Evolutionary conservation across 208 protist species (phyloP).

Genomic region (Sergeia podlipaevii): DNA sequence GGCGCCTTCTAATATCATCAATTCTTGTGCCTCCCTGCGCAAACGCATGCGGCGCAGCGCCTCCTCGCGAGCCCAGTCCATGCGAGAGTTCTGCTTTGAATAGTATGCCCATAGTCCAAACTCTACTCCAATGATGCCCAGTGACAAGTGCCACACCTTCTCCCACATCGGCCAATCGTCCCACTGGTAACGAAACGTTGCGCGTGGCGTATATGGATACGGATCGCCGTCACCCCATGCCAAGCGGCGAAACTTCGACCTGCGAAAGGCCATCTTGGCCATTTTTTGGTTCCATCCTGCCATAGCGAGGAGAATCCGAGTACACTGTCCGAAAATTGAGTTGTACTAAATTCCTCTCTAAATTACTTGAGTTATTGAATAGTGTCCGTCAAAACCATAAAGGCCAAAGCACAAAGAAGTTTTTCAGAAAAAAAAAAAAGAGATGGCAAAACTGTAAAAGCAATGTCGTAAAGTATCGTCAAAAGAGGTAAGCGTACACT

Average conservation of each 20-base stretch:
- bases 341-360: too few relatives aligned
- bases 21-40: constrained; percentile 81
- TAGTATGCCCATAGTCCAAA: constrained; percentile 83
- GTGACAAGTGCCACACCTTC: constrained; percentile 77
- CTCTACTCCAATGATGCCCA: constrained; percentile 59
- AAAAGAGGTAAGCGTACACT: too few relatives aligned
- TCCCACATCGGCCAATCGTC: constrained; percentile 90
- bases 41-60: constrained; percentile 88
- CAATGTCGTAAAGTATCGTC: too few relatives aligned
- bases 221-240: constrained; percentile 88
- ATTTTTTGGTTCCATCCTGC: constrained; percentile 87
- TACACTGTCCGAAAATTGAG: not conserved
- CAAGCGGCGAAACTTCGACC: constrained; percentile 83
- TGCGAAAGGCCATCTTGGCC: constrained; percentile 88
- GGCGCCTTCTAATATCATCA: constrained; percentile 86
- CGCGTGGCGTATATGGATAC: constrained; percentile 86
- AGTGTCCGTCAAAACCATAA: too few relatives aligned
- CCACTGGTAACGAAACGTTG: constrained; percentile 90
- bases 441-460: too few relatives aligned
- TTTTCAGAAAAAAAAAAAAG: too few relatives aligned
- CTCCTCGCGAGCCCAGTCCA: constrained; percentile 89
- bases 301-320: constrained; percentile 21
- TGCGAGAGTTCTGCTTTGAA: constrained; percentile 77
- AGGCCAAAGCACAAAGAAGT: too few relatives aligned
- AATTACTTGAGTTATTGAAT: too few relatives aligned